phyloP scores from a whole-genome alignment of 176 grass and related monocot species.

The Poa pratensis region DNA sequence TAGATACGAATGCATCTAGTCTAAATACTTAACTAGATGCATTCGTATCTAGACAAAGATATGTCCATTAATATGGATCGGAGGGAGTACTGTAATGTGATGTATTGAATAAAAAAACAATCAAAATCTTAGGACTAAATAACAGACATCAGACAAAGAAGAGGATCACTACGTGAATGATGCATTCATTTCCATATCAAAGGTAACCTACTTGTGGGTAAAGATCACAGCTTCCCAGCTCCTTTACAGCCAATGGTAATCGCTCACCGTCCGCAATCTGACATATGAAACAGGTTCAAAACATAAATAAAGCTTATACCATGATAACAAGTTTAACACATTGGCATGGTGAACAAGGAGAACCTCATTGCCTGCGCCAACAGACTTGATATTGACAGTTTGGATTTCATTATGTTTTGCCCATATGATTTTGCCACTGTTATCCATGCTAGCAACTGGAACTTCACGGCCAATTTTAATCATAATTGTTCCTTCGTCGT shows the following conservation, averaged over 20 bases:
- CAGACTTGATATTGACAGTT: conserved; percentile 93
- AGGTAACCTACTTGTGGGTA: conserved; percentile 91
- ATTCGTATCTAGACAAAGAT: no score
- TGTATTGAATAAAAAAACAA: conserved; percentile 12
- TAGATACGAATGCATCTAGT: no score
- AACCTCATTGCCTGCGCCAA: conserved; percentile 96
- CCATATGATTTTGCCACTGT: conserved; percentile 99
- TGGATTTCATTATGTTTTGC: conserved; percentile 99
- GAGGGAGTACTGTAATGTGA: neutral
- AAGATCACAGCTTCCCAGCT: conserved; percentile 98
- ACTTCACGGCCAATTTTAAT: conserved; percentile 99
- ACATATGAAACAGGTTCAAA: conserved; percentile 33
- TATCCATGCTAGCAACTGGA: conserved; percentile 98
- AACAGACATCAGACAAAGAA: conserved; percentile 8
- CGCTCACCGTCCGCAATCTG: conserved; percentile 92
- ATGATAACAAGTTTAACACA: conserved; percentile 22
- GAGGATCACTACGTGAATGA: conserved; percentile 24
- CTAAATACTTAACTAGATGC: no score
- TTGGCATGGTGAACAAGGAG: conserved; percentile 40
- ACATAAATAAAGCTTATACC: conserved; percentile 16
- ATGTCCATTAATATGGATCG: no score
- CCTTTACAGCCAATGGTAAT: conserved; percentile 88
- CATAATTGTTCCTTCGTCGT: conserved; percentile 99
- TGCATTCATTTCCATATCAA: conserved; percentile 9
- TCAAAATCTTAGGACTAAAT: neutral